Evolutionary conservation across 306 rosid genomes (phyloP), one percentile per base, ranked within the genome.

Genomic region (Acacia acuminata): DNA sequence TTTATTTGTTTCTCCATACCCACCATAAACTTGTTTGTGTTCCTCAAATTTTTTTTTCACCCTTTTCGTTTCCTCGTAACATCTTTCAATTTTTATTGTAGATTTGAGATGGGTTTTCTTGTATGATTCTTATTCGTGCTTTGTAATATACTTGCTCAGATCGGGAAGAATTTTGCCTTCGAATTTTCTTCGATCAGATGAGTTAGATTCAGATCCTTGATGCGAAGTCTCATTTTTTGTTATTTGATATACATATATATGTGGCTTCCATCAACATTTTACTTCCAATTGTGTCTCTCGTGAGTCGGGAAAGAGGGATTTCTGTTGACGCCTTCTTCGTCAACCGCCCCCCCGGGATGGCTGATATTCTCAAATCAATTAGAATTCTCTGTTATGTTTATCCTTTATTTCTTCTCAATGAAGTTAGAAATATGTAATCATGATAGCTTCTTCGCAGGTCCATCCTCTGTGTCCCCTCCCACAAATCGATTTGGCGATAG

Each of bases 391-490:
- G 22, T 66, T 66, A 16, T 66, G 71, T 13, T 66, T 66, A 34
- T 32, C 42, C n/a, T 64, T 19, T 38, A 7, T 34, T 19, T 67
- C 15, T 10, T 38, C 9, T 42, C 7, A 42, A 70, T 43, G 34
- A 70, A 32, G 20, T 70, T n/a, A 19, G 4, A 43, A 69, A 68
- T 68, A 44, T 68, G 48, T 38, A 20, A 68, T 19, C 22, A 17
- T 38, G 73, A 20, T 8, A 3, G 25, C 48, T 20, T 68, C 43
- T 70, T 43, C 20, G 74, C 88, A 85, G 87, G 87, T 88, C 86
- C 75, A 30, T 68, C 53, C 7, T 42, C 75, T 89, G 97, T 90
- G 97, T n/a, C 94, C 94, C 97, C 94, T 96, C 94, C 80, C 44
- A 34, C 60, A 50, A 40, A 70, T 13, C 11, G 53, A 73, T 70